Evolutionary conservation across 129 eudicot species (phyloP), one percentile per base, ranked within the genome.

Genomic region (Escallonia herrerae): DNA sequence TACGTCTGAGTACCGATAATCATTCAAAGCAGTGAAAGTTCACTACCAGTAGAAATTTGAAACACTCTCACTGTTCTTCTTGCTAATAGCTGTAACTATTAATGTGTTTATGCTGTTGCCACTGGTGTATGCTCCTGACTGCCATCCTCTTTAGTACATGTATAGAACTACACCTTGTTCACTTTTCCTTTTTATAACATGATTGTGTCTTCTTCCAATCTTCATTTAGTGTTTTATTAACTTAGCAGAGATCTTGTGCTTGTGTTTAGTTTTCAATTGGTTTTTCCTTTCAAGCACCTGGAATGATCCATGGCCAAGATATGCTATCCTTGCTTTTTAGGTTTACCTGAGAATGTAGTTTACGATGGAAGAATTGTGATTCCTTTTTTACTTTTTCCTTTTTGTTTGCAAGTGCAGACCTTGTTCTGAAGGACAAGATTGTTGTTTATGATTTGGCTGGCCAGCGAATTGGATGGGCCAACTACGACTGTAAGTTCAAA

Each of bases 391-490:
- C 39, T 14, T 45, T n/a, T 47, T 58, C 22, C 8, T 52, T 40
- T 71, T 45, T 58, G 33, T 42, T 45, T 49, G 43, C 33, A 22
- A 22, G 48, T 73, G 72, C 97, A 87, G 96, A 91, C 75, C 95
- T 91, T 72, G 91, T 91, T 55, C 73, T 87, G 59, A 85, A 91
- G 83, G 95, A 91, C 82, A 87, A 80, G 77, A 73, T 83, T 68
- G 79, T 91, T 74, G 96, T 87, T n/a, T 87, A 91, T 73, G 96
- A 91, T 80, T 73, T 91, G 52, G 97, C 82, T 77, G 87, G 86
- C 73, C 97, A 88, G 62, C 74, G 95, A 60, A 79, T 91, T 56
- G 97, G 97, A 69, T 91, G 97, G 97, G 95, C 84, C 12, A 80
- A 83, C 67, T 91, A 91, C 57, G 95, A 91, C 77, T 91, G 97